These are phyloP conservation scores for Monosporascus sp. DNA, from an alignment of 2,329 filamentous ascomycete genomes.

Conservation along the genomic window DNA sequence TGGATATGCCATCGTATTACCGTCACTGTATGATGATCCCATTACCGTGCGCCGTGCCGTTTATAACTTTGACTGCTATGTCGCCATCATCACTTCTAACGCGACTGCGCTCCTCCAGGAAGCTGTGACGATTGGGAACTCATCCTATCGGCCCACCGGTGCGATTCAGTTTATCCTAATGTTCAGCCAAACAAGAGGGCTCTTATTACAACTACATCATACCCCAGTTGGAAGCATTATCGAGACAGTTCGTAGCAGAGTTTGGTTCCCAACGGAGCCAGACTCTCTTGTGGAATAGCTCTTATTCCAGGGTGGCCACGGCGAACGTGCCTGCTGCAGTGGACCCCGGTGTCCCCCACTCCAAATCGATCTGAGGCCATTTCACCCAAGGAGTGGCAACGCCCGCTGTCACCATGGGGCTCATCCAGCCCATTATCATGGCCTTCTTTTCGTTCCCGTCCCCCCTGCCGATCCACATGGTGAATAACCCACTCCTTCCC, in stretches of 20 bases:
- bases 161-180: constrained; percentile 53
- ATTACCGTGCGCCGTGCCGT: constrained; percentile 52
- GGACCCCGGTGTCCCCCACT: constrained; percentile 27
- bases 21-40: constrained; percentile 51
- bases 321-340: constrained; percentile 31
- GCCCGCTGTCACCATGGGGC: constrained; percentile 55
- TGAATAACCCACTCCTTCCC: constrained; percentile 8
- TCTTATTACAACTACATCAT: constrained; percentile 49
- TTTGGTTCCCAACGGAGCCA: constrained; percentile 44
- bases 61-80: constrained; percentile 55
- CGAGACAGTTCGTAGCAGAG: constrained; percentile 37
- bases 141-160: constrained; percentile 55
- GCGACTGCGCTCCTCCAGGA: constrained; percentile 53
- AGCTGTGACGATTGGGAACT: constrained; percentile 50
- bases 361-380: constrained; percentile 52
- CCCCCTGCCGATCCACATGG: constrained; percentile 58
- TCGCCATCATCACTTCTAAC: constrained; percentile 58
- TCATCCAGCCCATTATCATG: constrained; percentile 65
- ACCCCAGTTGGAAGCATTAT: constrained; percentile 45
- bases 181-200: constrained; percentile 50
- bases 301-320: constrained; percentile 10
- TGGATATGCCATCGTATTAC: constrained; percentile 44
- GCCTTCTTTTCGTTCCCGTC: constrained; percentile 64
- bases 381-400: constrained; percentile 47
- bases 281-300: constrained; percentile 17